Evolutionary conservation across 2,329 filamentous ascomycete genomes (phyloP).

Genomic region (Clonostachys sp.): DNA sequence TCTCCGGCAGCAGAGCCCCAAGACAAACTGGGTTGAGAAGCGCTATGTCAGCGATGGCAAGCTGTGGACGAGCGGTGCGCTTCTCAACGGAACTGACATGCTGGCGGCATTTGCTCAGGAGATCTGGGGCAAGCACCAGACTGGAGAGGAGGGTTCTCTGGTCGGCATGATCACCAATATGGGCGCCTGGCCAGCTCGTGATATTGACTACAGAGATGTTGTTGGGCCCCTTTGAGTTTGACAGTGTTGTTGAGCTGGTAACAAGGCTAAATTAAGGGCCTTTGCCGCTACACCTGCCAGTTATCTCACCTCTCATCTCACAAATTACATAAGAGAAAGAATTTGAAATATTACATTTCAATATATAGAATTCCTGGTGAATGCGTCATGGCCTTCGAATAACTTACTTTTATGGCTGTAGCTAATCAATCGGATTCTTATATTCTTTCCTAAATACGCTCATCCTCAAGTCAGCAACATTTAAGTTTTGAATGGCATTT

Average conservation of each 20-base stretch:
- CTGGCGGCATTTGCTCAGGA: slow-evolving; percentile 19
- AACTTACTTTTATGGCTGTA: too few relatives aligned
- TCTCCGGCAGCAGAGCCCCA: slow-evolving; percentile 17
- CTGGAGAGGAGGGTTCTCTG: slow-evolving; percentile 8
- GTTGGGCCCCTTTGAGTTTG: background rate
- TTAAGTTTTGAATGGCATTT: too few relatives aligned
- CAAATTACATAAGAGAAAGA: too few relatives aligned
- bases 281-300: too few relatives aligned
- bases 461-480: too few relatives aligned
- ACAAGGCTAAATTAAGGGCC: too few relatives aligned
- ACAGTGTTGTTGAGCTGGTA: background rate
- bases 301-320: too few relatives aligned
- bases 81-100: slow-evolving; percentile 27
- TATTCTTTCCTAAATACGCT: too few relatives aligned
- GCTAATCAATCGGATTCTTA: too few relatives aligned
- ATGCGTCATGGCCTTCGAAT: too few relatives aligned
- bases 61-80: slow-evolving; percentile 25
- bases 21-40: slow-evolving; percentile 28
- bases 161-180: slow-evolving; percentile 6
- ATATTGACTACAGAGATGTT: slow-evolving; percentile 24
- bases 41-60: slow-evolving; percentile 27
- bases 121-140: slow-evolving; percentile 16
- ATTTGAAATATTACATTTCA: too few relatives aligned
- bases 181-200: slow-evolving; percentile 17
- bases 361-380: too few relatives aligned